Conservation (phyloP, 176 grass and related monocot species). For the Eragrostis nindensis region DNA sequence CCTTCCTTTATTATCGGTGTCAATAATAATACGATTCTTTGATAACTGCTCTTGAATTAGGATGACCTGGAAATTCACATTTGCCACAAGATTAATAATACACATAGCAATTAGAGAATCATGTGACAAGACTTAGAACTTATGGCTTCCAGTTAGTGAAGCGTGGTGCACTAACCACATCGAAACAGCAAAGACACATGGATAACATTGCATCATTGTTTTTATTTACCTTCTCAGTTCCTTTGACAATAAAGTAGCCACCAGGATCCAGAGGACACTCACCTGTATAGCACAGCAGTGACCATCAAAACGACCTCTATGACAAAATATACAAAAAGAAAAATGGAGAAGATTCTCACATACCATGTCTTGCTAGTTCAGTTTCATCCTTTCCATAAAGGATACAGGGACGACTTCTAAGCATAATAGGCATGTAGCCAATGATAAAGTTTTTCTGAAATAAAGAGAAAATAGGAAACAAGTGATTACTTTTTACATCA, state of each 20-base stretch:
- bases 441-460: constrained; percentile 54
- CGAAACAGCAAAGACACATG: background rate
- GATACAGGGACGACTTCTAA: constrained; percentile 70
- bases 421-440: constrained; percentile 88
- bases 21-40: constrained; percentile 97
- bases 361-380: constrained; percentile 80
- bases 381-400: constrained; percentile 79
- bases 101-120: background rate
- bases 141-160: background rate
- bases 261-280: constrained; percentile 97
- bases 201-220: constrained; percentile 1
- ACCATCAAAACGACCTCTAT: constrained; percentile 29
- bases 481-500: background rate
- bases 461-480: background rate
- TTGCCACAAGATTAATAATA: constrained; percentile 15
- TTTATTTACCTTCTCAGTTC: constrained; percentile 92
- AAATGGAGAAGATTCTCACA: background rate
- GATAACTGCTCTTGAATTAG: constrained; percentile 97
- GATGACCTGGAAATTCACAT: constrained; percentile 74
- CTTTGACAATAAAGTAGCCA: constrained; percentile 94
- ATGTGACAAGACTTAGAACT: background rate
- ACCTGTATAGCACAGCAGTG: constrained; percentile 49
- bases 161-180: background rate
- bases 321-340: constrained; percentile 12
- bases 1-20: constrained; percentile 87